Percentiles rank a stretch among this genome's conserved stretches.
These are phyloP conservation scores for Zoysia japonica DNA, from an alignment of 176 grass and related monocot species.

Conservation along the genomic window DNA sequence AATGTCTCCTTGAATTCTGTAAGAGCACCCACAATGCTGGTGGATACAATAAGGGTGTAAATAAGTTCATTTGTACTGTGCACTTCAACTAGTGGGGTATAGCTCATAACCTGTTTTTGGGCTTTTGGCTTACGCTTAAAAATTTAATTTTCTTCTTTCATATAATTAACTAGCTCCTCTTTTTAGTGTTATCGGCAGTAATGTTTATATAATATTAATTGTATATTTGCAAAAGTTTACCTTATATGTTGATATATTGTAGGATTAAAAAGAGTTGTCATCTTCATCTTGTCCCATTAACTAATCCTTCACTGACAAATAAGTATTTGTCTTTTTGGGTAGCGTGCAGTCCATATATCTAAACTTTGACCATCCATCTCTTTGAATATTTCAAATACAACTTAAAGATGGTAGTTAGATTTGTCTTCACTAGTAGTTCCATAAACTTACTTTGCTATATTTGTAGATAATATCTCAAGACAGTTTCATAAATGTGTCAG, in stretches of 20 bases:
- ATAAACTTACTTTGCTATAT: not conserved
- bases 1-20: too few species aligned
- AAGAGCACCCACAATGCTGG: too few species aligned
- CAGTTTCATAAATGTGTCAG: not conserved
- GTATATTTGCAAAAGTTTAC: not conserved
- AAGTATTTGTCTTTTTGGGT: not conserved
- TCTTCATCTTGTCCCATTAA: not conserved
- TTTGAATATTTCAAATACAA: not conserved
- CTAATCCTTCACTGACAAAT: not conserved
- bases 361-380: not conserved
- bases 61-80: not conserved
- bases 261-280: not conserved
- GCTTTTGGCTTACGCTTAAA: constrained; percentile 6
- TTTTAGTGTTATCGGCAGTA: not conserved
- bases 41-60: too few species aligned
- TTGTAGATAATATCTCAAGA: not conserved
- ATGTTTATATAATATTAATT: not conserved
- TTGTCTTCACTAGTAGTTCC: not conserved
- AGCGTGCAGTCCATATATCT: not conserved
- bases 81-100: not conserved
- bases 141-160: not conserved
- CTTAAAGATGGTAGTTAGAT: not conserved
- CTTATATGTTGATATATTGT: not conserved
- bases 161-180: constrained; percentile 13
- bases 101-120: constrained; percentile 12